Percentiles rank a stretch among this genome's conserved stretches.
Conservation (phyloP, 768 basidiomycete species). For the Kwoniella botswanensis region DNA sequence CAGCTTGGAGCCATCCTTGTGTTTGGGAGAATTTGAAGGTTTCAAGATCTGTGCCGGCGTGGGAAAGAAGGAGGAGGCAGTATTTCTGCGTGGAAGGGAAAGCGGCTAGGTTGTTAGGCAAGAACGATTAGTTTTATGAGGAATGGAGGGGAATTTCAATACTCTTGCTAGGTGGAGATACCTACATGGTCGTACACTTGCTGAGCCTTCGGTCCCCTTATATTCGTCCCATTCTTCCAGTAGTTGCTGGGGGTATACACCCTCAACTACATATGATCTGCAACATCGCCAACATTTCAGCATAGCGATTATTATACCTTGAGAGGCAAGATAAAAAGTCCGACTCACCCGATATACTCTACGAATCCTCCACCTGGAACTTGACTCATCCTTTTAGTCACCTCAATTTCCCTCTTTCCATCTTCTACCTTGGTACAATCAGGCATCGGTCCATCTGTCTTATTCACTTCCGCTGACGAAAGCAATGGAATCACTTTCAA, state of each 20-base stretch:
- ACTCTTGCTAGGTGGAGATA: background rate
- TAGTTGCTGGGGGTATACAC: constrained; percentile 78
- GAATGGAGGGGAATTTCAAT: no score
- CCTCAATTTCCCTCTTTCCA: constrained; percentile 53
- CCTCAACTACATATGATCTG: constrained; percentile 83
- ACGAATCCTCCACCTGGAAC: constrained; percentile 75
- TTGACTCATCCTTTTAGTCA: constrained; percentile 66
- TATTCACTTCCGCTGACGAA: constrained; percentile 63
- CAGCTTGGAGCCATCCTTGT: constrained; percentile 80
- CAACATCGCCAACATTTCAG: background rate
- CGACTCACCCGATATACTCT: constrained; percentile 65
- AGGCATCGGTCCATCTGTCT: constrained; percentile 61
- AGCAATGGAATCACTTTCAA: constrained; percentile 54
- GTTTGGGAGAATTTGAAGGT: constrained; percentile 68
- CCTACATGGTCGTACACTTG: constrained; percentile 84
- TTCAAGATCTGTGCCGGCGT: constrained; percentile 91
- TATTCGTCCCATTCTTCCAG: constrained; percentile 88
- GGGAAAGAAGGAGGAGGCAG: constrained; percentile 84
- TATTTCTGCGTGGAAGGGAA: constrained; percentile 80
- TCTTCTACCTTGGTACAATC: constrained; percentile 40
- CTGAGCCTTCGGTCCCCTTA: constrained; percentile 70
- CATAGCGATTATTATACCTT: background rate
- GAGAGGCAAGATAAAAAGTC: background rate
- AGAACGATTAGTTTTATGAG: background rate
- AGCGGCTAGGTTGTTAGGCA: constrained; percentile 63